Conservation (phyloP, 1,139 yeast species). For the Saccharomyces hybrid region DNA sequence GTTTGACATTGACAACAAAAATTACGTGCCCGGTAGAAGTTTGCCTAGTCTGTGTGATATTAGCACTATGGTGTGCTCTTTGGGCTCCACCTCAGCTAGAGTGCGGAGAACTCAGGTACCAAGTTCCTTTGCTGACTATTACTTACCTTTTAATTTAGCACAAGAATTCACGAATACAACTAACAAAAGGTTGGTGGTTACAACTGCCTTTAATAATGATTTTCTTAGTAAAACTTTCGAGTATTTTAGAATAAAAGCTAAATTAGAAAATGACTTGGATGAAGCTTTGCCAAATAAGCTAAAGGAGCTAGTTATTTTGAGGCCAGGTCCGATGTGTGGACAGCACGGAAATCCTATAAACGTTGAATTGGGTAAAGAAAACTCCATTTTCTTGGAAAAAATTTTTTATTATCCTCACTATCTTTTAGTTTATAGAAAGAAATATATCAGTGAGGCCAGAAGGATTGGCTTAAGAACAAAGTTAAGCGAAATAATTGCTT, state of each 20-base stretch:
- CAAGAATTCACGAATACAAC: slow-evolving; percentile 11
- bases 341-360: slow-evolving; percentile 10
- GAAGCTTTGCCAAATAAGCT: slow-evolving; percentile 13
- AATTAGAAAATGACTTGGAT: slow-evolving; percentile 22
- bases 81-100: slow-evolving; percentile 11
- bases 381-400: neutral
- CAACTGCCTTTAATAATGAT: slow-evolving; percentile 28
- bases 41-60: slow-evolving; percentile 10
- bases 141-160: slow-evolving; percentile 15
- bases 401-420: neutral
- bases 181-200: slow-evolving; percentile 15
- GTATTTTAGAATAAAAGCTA: slow-evolving; percentile 22
- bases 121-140: slow-evolving; percentile 15
- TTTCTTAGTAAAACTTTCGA: slow-evolving; percentile 20
- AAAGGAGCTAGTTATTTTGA: slow-evolving; percentile 20
- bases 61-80: slow-evolving; percentile 12
- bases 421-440: slow-evolving; percentile 9
- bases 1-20: slow-evolving; percentile 6
- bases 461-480: slow-evolving; percentile 17
- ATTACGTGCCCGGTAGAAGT: slow-evolving; percentile 5
- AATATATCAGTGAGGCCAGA: slow-evolving; percentile 11
- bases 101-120: slow-evolving; percentile 1
- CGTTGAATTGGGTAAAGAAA: slow-evolving; percentile 1
- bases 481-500: slow-evolving; percentile 18
- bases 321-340: slow-evolving; percentile 33